These are phyloP conservation scores for Prunus padus DNA, from an alignment of 306 rosid species.

Conservation along the genomic window DNA sequence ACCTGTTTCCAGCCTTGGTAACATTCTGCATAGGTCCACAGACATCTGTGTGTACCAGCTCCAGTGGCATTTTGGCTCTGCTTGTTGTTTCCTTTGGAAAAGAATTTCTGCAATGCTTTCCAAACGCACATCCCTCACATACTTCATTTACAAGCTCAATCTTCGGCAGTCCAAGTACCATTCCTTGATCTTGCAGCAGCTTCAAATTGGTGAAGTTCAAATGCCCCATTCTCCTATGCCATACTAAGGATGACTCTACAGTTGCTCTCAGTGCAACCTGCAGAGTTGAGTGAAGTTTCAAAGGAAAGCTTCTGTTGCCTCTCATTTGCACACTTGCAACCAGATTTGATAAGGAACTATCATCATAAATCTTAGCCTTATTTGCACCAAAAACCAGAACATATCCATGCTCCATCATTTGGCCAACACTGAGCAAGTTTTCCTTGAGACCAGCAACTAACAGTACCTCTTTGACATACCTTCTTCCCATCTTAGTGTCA, in stretches of 20 bases:
- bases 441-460: rapidly evolving
- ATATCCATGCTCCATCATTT: not conserved
- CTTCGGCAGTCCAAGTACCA: not conserved
- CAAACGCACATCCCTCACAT: not conserved
- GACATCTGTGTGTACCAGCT: not conserved
- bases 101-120: not conserved
- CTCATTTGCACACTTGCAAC: not conserved
- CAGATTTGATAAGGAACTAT: not conserved
- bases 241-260: not conserved
- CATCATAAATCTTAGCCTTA: not conserved
- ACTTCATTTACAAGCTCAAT: not conserved
- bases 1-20: not conserved
- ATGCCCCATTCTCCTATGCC: not conserved
- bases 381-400: not conserved
- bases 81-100: not conserved
- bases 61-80: too few species aligned
- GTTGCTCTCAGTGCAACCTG: not conserved
- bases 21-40: too few species aligned
- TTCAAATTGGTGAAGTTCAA: not conserved
- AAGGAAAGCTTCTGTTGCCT: not conserved
- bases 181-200: not conserved
- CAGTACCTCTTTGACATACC: not conserved
- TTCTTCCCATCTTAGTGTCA: not conserved
- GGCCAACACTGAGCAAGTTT: not conserved
- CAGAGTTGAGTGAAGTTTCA: not conserved